Evolutionary conservation across 257 asterid genomes (phyloP).

Genomic region (Petrea volubilis): DNA sequence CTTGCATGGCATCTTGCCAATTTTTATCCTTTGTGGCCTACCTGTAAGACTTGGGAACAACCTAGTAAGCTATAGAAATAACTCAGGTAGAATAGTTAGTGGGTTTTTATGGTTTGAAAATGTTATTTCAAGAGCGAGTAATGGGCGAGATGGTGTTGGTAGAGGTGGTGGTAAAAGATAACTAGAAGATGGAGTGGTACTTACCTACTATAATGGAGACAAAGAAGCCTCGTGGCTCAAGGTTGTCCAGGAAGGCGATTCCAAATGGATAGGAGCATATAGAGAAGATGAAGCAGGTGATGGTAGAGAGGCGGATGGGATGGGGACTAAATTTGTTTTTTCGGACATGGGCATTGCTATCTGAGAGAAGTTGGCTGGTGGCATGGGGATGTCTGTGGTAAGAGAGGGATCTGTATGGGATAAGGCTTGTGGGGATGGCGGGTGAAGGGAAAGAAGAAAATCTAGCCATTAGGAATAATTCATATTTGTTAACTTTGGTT

Average conservation of each 20-base stretch:
- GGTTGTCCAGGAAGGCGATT: not conserved
- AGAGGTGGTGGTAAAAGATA: not conserved
- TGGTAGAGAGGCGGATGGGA: not conserved
- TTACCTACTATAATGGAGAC: not conserved
- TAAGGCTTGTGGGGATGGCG: not conserved
- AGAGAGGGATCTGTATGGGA: not conserved
- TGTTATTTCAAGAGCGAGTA: not conserved
- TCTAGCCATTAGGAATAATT: not conserved
- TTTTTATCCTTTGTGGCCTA: not conserved
- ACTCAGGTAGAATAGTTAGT: not conserved
- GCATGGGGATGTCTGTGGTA: not conserved
- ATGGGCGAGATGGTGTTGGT: not conserved
- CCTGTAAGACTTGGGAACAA: not conserved
- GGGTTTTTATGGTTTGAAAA: not conserved
- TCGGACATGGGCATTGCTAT: not conserved
- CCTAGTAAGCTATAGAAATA: not conserved
- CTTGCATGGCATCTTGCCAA: not conserved
- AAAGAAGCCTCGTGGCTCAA: not conserved
- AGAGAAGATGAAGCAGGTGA: not conserved
- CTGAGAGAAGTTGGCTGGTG: not conserved
- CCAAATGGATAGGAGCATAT: not conserved
- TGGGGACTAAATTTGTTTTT: not conserved
- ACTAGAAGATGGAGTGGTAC: not conserved
- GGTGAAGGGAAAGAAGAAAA: not conserved
- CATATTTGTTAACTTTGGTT: not conserved